Conservation (phyloP, 1,139 yeast species). For the Kodamaea plutei region DNA sequence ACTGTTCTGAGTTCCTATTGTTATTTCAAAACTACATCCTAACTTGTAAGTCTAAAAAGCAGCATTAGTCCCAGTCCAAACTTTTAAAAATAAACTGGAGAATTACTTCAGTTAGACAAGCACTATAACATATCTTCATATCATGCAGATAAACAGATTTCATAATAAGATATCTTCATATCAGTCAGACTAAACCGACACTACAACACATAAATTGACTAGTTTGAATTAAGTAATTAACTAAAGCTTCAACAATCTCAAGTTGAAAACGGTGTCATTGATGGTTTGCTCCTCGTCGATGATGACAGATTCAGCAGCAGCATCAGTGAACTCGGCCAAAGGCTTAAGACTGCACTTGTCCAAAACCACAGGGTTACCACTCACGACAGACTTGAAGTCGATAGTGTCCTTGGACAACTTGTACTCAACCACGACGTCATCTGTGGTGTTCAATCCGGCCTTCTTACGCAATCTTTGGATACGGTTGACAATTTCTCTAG, state of each 20-base stretch:
- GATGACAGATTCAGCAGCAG: slow-evolving; percentile 43
- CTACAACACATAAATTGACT: no score
- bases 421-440: slow-evolving; percentile 88
- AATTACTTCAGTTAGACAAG: no score
- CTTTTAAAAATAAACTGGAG: no score
- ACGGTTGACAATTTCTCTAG: slow-evolving; percentile 94
- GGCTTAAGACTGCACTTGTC: slow-evolving; percentile 74
- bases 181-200: no score
- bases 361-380: slow-evolving; percentile 62
- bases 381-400: slow-evolving; percentile 60
- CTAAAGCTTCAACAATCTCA: slow-evolving; percentile 81
- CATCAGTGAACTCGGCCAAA: slow-evolving; percentile 37
- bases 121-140: no score
- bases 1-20: no score
- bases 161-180: no score
- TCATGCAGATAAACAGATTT: no score
- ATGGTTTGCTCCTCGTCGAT: slow-evolving; percentile 90
- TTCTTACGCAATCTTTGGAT: slow-evolving; percentile 97
- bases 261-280: slow-evolving; percentile 76
- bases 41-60: no score
- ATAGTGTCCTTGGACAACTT: slow-evolving; percentile 66
- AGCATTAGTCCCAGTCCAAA: no score
- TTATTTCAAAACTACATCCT: no score
- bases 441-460: slow-evolving; percentile 91
- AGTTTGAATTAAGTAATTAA: no score